Evolutionary conservation across 345 rosid genomes (phyloP).

Genomic region (Punica granatum): DNA sequence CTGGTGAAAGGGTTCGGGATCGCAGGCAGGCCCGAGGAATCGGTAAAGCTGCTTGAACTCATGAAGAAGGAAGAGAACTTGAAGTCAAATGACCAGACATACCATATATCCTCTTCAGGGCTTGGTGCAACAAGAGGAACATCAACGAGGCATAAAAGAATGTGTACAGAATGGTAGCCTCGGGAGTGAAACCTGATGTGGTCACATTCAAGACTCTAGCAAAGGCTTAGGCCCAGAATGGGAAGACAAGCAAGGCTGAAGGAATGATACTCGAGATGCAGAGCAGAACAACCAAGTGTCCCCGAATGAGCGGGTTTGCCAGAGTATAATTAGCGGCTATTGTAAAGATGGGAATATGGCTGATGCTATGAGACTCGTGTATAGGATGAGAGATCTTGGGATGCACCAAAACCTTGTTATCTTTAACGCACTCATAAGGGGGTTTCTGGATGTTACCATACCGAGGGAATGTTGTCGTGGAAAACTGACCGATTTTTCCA

Average conservation of each 20-base stretch:
- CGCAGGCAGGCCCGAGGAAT: constrained; percentile 63
- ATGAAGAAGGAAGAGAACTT: constrained; percentile 48
- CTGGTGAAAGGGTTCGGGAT: constrained; percentile 87
- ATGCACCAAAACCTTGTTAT: constrained; percentile 79
- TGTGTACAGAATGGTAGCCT: constrained; percentile 58
- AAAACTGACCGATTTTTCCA: too few relatives aligned
- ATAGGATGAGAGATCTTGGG: constrained; percentile 72
- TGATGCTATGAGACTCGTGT: constrained; percentile 67
- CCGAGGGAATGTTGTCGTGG: constrained; percentile 34
- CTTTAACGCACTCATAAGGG: constrained; percentile 80
- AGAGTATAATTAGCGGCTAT: constrained; percentile 67
- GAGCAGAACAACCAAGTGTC: constrained; percentile 46
- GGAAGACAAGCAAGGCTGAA: constrained; percentile 61
- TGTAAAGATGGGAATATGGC: constrained; percentile 77
- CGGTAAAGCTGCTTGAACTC: constrained; percentile 47
- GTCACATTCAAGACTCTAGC: constrained; percentile 85
- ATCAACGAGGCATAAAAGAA: constrained; percentile 72
- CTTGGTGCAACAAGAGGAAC: constrained; percentile 69
- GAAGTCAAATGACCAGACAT: constrained; percentile 72
- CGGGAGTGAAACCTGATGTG: constrained; percentile 64
- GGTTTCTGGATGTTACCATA: constrained; percentile 50
- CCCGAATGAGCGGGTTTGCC: constrained; percentile 78
- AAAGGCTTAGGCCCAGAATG: constrained; percentile 54
- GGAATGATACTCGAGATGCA: constrained; percentile 68
- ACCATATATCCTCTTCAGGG: constrained; percentile 65